phyloP scores from a whole-genome alignment of 2,329 filamentous ascomycete genomes.

The Colletotrichum viniferum region DNA sequence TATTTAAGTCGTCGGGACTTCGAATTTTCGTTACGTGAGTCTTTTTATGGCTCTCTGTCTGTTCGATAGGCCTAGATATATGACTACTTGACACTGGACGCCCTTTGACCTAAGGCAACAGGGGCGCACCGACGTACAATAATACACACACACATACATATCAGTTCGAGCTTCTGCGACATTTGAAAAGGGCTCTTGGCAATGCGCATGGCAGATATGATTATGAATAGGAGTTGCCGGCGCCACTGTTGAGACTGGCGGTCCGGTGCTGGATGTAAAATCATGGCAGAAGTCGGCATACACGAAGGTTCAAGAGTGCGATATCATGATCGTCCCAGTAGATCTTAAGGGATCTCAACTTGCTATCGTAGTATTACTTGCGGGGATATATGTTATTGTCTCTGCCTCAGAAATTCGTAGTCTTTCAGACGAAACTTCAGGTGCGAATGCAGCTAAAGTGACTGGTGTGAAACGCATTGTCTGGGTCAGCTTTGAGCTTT shows the following conservation, averaged over 20 bases:
- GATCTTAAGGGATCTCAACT: slow-evolving; percentile 29
- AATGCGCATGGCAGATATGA: no score
- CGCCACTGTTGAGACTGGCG: not conserved
- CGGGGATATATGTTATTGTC: slow-evolving; percentile 51
- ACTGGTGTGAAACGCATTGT: slow-evolving; percentile 56
- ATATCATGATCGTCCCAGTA: slow-evolving; percentile 34
- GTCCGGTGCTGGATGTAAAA: not conserved
- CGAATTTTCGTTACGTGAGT: no score
- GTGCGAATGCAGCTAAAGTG: slow-evolving; percentile 50
- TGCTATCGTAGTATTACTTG: not conserved
- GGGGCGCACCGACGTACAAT: no score
- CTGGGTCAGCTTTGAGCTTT: slow-evolving; percentile 43
- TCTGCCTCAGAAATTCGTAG: slow-evolving; percentile 39
- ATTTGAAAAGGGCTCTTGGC: no score
- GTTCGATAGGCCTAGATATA: no score
- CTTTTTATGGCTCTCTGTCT: no score
- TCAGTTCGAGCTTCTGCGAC: no score
- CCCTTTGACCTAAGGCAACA: no score
- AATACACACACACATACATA: no score
- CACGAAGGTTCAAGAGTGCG: not conserved
- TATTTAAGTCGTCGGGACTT: no score
- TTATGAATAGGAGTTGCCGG: not conserved
- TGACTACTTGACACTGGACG: no score
- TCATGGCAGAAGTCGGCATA: slow-evolving; percentile 31
- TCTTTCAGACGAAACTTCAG: slow-evolving; percentile 44